Base-by-base conservation (phyloP, 1,284 basidiomycete species). In the Boletus hoseneyae region DNA sequence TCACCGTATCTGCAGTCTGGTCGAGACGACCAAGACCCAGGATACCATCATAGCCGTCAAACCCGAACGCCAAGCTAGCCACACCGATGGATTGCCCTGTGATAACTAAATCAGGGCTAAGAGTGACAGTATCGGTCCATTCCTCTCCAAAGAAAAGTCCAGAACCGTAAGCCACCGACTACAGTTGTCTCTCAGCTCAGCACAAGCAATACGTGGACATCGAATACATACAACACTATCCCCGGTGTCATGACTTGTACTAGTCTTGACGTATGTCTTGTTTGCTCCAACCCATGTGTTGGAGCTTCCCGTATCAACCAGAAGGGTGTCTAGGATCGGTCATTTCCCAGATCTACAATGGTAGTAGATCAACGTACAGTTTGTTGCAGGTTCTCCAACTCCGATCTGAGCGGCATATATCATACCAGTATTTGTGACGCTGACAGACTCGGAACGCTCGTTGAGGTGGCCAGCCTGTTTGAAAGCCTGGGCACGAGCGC, bases 1-100 rank as follows among this genome's bases (percentile, higher is more conserved):
- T 29, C 25, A 62, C 64, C 3, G 68, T 72, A 50, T 70, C 71
- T n/a, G 49, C 1, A 6, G 80, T 81, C 47, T 84, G 68, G 59
- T 72, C 73, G 15, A 70, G 69, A n/a, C 82, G 82, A 15, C 78
- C 79, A 25, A 80, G 69, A 57, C 81, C 81, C 27, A 82, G 70
- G 54, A 83, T 80, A n/a, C 82, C 80, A 54, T 82, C 80, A 30
- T 77, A 64, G 15, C 55, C 68, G 10, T 47, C 23, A 57, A 82
- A 76, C 13, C 78, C 76, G 11, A 56, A 51, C 0, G 74, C 62
- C 3, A 43, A 76, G 23, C 23, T 25, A 25, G 23, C 23, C 23
- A 25, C 23, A 7, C 23, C 23, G 23, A 25, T 25, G 6, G 23
- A 25, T 7, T 25, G 23, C 6, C 1, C 1, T 7, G 4, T 25